Percentiles rank a stretch among this genome's conserved stretches.
These are phyloP conservation scores for Didymella pinodella DNA, from an alignment of 2,329 filamentous ascomycete genomes.

Conservation along the genomic window DNA sequence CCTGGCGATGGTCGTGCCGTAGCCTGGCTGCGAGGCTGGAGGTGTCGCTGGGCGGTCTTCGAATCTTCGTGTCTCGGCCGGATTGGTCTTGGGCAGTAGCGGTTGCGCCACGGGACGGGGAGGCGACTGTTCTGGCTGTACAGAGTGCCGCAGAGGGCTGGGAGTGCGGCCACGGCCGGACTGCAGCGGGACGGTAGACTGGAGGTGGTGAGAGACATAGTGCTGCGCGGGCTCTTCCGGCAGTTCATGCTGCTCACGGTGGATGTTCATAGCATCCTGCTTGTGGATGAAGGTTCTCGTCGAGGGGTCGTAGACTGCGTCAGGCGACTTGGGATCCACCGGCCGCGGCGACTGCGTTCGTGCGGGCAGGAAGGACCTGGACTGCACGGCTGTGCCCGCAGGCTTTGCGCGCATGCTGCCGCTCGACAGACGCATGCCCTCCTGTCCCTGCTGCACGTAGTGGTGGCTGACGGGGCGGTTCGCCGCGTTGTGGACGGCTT, in stretches of 20 bases:
- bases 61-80: conserved; percentile 10
- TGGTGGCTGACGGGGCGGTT: conserved; percentile 54
- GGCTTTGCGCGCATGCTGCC: conserved; percentile 62
- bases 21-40: conserved; percentile 10
- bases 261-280: conserved; percentile 46
- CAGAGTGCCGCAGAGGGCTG: conserved; percentile 29
- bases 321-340: conserved; percentile 49
- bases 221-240: conserved; percentile 33
- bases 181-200: conserved; percentile 22
- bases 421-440: conserved; percentile 55
- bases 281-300: conserved; percentile 50
- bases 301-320: conserved; percentile 49
- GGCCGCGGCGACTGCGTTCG: conserved; percentile 29
- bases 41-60: conserved; percentile 20
- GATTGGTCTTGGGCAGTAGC: conserved; percentile 9
- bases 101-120: conserved; percentile 25
- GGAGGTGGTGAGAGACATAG: conserved; percentile 33
- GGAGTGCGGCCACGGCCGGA: conserved; percentile 26
- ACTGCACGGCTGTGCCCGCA: conserved; percentile 57
- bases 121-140: conserved; percentile 23
- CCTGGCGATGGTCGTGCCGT: conserved; percentile 21
- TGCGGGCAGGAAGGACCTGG: conserved; percentile 27
- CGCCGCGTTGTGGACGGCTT: conserved; percentile 48
- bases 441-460: conserved; percentile 42
- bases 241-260: conserved; percentile 42